These are phyloP conservation scores for Phytophthora cajani DNA, from an alignment of 352 stramenopile species.

Conservation along the genomic window DNA sequence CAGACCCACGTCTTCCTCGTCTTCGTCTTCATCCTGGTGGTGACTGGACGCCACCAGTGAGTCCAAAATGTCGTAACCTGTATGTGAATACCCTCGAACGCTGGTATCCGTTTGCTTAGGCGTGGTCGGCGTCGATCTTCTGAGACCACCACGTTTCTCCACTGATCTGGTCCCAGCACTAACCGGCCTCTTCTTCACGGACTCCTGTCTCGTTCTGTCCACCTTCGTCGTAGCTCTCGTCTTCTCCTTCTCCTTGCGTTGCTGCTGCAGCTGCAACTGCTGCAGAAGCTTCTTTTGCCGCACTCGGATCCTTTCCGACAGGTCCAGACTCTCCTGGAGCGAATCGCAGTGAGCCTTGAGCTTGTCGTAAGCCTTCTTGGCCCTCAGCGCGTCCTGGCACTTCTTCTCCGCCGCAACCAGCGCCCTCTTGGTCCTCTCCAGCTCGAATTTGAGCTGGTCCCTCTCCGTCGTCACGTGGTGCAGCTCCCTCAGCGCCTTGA, in stretches of 20 bases:
- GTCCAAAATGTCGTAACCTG: constrained; percentile 49
- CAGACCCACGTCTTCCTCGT: constrained; percentile 11
- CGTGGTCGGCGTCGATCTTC: constrained; percentile 5
- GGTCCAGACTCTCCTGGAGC: constrained; percentile 78
- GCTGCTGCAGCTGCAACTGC: constrained; percentile 75
- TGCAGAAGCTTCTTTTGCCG: constrained; percentile 83
- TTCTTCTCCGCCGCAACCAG: constrained; percentile 60
- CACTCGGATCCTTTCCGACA: constrained; percentile 81
- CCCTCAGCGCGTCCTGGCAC: constrained; percentile 49
- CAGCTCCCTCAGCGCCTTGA: constrained; percentile 58
- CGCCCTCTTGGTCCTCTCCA: constrained; percentile 66
- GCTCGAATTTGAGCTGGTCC: constrained; percentile 81
- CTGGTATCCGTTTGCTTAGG: neutral
- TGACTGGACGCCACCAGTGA: constrained; percentile 39
- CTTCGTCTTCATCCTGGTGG: constrained; percentile 21
- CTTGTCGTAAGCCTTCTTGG: constrained; percentile 68
- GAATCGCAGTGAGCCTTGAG: constrained; percentile 78
- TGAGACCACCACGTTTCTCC: constrained; percentile 6
- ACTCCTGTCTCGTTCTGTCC: too few relatives aligned
- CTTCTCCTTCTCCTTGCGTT: constrained; percentile 15
- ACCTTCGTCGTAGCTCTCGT: neutral
- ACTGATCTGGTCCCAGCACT: constrained; percentile 12
- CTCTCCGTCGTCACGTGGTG: constrained; percentile 70
- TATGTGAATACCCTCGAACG: constrained; percentile 13
- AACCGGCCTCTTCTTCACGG: constrained; percentile 21